Evolutionary conservation across 1,284 basidiomycete species (phyloP).

Genomic region (Fomitopsis schrenkii): DNA sequence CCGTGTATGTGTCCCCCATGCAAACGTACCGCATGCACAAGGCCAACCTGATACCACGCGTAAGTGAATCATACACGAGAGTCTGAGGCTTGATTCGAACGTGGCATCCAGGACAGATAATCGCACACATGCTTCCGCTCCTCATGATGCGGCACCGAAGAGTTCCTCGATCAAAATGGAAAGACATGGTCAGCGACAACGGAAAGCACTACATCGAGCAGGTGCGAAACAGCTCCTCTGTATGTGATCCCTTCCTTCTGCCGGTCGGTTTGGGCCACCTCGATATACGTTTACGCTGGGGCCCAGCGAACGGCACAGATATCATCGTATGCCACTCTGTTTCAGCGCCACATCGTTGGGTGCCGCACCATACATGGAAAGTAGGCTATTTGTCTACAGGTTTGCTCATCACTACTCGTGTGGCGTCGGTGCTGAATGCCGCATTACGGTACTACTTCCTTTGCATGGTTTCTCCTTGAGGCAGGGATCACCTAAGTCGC

Average conservation of each 20-base stretch:
- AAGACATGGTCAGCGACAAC: slow-evolving; percentile 50
- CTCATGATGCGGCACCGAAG: slow-evolving; percentile 82
- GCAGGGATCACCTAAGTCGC: too few species aligned
- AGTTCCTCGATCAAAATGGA: slow-evolving; percentile 71
- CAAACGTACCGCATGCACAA: slow-evolving; percentile 48
- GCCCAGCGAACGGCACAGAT: too few species aligned
- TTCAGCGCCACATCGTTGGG: slow-evolving; percentile 14
- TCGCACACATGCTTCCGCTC: slow-evolving; percentile 70
- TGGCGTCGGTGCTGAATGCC: too few species aligned
- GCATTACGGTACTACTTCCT: too few species aligned
- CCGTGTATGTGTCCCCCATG: slow-evolving; percentile 46
- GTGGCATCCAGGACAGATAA: slow-evolving; percentile 51
- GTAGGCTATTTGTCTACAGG: neutral
- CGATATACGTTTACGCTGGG: too few species aligned
- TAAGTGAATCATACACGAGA: slow-evolving; percentile 31
- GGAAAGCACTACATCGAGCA: slow-evolving; percentile 82
- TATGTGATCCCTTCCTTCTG: neutral
- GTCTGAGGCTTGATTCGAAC: neutral
- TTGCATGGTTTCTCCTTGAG: too few species aligned
- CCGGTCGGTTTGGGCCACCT: neutral
- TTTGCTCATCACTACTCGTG: too few species aligned
- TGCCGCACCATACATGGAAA: neutral
- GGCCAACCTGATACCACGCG: slow-evolving; percentile 58
- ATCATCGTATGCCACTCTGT: neutral
- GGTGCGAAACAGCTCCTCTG: slow-evolving; percentile 35